phyloP scores from a whole-genome alignment of 495 filamentous ascomycete genomes.

The Aspergillus campestris region DNA sequence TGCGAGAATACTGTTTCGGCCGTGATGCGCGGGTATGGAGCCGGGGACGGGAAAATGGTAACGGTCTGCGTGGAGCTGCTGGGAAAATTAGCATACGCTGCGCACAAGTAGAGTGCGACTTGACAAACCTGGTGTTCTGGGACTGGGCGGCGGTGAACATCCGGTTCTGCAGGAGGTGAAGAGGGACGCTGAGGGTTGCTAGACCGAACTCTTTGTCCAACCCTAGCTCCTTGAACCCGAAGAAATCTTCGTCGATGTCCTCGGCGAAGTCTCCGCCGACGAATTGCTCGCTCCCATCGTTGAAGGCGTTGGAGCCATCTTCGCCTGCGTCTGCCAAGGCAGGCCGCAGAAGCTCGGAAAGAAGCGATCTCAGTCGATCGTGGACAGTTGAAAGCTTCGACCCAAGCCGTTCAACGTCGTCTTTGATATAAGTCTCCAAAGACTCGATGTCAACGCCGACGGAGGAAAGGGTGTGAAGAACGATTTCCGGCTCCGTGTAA shows the following conservation, averaged over 20 bases:
- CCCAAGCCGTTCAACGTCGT: constrained; percentile 85
- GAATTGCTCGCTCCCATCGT: constrained; percentile 96
- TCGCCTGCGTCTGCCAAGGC: constrained; percentile 70
- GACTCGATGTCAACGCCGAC: constrained; percentile 74
- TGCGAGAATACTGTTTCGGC: constrained; percentile 65
- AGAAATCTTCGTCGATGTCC: constrained; percentile 97
- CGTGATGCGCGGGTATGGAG: constrained; percentile 71
- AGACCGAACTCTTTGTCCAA: constrained; percentile 84
- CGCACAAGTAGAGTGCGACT: constrained; percentile 2
- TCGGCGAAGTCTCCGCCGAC: constrained; percentile 94
- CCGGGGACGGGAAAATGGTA: constrained; percentile 47
- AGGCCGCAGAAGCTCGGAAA: constrained; percentile 84
- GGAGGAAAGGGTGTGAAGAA: constrained; percentile 75
- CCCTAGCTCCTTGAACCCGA: constrained; percentile 93
- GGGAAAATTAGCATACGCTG: constrained; percentile 2
- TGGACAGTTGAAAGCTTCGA: constrained; percentile 78
- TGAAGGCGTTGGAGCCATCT: constrained; percentile 84
- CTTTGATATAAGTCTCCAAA: constrained; percentile 82
- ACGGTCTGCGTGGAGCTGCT: constrained; percentile 37
- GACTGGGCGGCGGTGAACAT: constrained; percentile 74
- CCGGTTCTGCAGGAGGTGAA: constrained; percentile 88
- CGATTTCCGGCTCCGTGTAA: constrained; percentile 72
- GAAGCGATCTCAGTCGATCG: constrained; percentile 82
- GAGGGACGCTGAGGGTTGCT: constrained; percentile 76
- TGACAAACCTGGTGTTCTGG: constrained; percentile 55